A percentile compares a stretch with the other conserved stretches of the same genome.
These are phyloP conservation scores for Pelomyxa schiedti DNA, from an alignment of 78 protist genomes.

Conservation along the genomic window DNA sequence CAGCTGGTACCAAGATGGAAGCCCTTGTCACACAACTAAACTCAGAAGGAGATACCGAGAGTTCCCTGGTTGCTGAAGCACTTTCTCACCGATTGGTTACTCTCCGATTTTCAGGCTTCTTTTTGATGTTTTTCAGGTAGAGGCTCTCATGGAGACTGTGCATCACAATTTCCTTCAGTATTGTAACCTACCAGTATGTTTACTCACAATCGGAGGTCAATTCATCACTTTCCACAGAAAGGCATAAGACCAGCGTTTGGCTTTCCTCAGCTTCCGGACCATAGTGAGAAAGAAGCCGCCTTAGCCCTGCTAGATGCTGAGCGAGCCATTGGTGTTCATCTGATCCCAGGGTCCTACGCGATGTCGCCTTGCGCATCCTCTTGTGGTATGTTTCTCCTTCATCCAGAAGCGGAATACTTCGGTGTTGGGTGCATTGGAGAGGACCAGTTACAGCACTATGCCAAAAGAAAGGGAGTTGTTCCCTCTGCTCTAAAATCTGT, in stretches of 20 bases:
- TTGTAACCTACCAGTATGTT: too few species aligned
- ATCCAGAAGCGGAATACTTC: conserved; percentile 83
- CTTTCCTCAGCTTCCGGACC: conserved; percentile 98
- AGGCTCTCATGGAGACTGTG: conserved; percentile 87
- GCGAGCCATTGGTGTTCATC: neutral
- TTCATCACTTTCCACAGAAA: conserved; percentile 42
- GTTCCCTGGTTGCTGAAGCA: conserved; percentile 84
- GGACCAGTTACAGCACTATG: conserved; percentile 65
- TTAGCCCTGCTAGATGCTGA: conserved; percentile 60
- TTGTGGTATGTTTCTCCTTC: conserved; percentile 81
- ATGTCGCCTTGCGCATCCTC: conserved; percentile 96
- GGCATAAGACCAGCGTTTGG: conserved; percentile 98
- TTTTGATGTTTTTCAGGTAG: conserved; percentile 50
- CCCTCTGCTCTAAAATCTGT: neutral
- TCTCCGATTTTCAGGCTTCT: neutral
- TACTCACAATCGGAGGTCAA: conserved; percentile 87
- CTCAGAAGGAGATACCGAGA: conserved; percentile 77
- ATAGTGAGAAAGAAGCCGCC: conserved; percentile 87
- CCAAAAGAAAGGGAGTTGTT: conserved; percentile 3
- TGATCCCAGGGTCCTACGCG: conserved; percentile 65
- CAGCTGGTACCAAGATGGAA: conserved; percentile 79
- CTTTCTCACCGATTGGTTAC: conserved; percentile 69
- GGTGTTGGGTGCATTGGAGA: conserved; percentile 86
- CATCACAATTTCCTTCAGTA: conserved; percentile 80
- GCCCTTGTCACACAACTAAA: conserved; percentile 54